Evolutionary conservation across 306 rosid species (phyloP).

Genomic region (Cicer arietinum): DNA sequence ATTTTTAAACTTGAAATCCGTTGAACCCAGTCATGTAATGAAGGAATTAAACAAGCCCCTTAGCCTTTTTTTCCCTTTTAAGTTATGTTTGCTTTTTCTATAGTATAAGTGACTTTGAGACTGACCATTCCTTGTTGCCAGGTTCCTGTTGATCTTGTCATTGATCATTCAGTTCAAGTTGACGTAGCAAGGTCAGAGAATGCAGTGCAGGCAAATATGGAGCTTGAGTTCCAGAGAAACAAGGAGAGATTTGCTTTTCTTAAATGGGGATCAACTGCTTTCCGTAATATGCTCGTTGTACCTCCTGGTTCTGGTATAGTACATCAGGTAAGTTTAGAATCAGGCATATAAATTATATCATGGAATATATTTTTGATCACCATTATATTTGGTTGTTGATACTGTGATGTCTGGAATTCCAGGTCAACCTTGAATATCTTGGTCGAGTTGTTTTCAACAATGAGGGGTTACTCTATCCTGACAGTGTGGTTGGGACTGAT

Average conservation of each 20-base stretch:
- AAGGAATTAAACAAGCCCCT: not conserved
- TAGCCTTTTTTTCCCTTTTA: not conserved
- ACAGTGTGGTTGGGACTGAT: slow-evolving; percentile 99
- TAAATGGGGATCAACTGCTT: slow-evolving; percentile 97
- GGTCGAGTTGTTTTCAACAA: slow-evolving; percentile 96
- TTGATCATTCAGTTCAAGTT: slow-evolving; percentile 99
- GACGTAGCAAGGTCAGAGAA: slow-evolving; percentile 93
- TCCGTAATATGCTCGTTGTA: slow-evolving; percentile 96
- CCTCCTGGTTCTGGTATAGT: slow-evolving; percentile 99
- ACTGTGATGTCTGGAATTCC: slow-evolving; percentile 40
- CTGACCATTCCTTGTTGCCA: slow-evolving; percentile 40
- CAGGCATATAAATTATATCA: slow-evolving; percentile 18
- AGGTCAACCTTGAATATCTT: slow-evolving; percentile 99
- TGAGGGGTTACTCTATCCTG: slow-evolving; percentile 92
- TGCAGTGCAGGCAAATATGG: slow-evolving; percentile 99
- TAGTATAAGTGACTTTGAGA: slow-evolving; percentile 25
- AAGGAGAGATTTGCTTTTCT: slow-evolving; percentile 97
- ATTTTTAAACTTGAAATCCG: slow-evolving; percentile 1
- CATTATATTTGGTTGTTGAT: slow-evolving; percentile 22
- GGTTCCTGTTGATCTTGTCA: slow-evolving; percentile 99
- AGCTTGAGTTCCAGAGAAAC: slow-evolving; percentile 91
- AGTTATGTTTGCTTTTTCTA: slow-evolving; percentile 46
- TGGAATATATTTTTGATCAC: slow-evolving; percentile 22
- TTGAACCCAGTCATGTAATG: not conserved
- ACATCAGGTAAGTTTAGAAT: slow-evolving; percentile 79